These are phyloP conservation scores for Escallonia rubra DNA, from an alignment of 129 eudicot genomes.

Conservation along the genomic window DNA sequence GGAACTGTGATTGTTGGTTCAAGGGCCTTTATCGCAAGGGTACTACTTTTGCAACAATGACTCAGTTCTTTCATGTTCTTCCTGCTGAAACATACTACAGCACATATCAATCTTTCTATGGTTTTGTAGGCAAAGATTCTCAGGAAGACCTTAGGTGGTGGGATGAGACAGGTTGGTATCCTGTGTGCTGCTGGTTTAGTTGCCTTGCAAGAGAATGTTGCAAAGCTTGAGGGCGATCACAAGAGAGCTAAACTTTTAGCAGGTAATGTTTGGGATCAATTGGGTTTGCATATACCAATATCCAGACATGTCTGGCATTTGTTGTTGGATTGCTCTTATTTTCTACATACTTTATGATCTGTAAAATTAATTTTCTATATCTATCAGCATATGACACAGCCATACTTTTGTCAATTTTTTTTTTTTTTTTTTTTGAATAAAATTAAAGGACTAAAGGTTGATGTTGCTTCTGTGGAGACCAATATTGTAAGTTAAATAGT, in stretches of 20 bases:
- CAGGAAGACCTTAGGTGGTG: slow-evolving; percentile 97
- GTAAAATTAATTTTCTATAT: background rate
- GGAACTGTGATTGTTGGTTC: slow-evolving; percentile 90
- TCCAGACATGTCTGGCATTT: background rate
- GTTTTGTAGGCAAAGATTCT: slow-evolving; percentile 62
- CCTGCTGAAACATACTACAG: background rate
- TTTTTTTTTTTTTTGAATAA: slow-evolving; percentile 30
- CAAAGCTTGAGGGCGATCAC: slow-evolving; percentile 79
- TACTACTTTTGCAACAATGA: slow-evolving; percentile 17
- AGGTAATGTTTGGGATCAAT: slow-evolving; percentile 29
- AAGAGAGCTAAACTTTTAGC: slow-evolving; percentile 82
- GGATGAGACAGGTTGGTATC: slow-evolving; percentile 94
- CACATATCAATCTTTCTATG: background rate
- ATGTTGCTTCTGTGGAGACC: slow-evolving; percentile 66
- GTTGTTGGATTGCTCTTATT: too few species aligned
- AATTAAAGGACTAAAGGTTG: slow-evolving; percentile 69
- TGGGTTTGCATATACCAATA: background rate
- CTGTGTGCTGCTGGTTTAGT: slow-evolving; percentile 94
- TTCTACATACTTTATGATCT: background rate
- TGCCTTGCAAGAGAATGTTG: slow-evolving; percentile 74
- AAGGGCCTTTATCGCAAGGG: slow-evolving; percentile 68
- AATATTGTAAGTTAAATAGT: slow-evolving; percentile 63
- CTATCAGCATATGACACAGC: background rate
- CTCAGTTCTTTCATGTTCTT: background rate
- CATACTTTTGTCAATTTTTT: background rate